Conservation (phyloP, 257 asterid species). For the Paraleonurus japonicus region DNA sequence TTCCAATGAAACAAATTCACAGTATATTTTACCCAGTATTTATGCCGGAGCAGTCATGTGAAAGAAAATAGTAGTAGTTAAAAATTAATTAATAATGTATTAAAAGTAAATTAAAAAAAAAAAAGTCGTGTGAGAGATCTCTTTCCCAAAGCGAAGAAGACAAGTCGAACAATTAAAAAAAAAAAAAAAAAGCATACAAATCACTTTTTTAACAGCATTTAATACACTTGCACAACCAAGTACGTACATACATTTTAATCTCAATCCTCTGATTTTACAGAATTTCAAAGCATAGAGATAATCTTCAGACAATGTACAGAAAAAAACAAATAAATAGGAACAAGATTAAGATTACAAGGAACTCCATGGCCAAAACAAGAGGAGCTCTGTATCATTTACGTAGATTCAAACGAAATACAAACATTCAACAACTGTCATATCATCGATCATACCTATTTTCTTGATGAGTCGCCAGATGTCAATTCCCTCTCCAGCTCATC, state of each 20-base stretch:
- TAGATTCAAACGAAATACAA: constrained; percentile 13
- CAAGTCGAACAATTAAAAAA: not conserved
- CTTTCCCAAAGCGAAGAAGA: not conserved
- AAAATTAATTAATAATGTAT: no score
- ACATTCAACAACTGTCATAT: not conserved
- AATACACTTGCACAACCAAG: constrained; percentile 11
- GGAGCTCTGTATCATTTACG: constrained; percentile 18
- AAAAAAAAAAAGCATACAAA: not conserved
- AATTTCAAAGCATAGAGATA: not conserved
- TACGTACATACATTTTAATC: not conserved
- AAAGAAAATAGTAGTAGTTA: no score
- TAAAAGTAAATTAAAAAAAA: no score
- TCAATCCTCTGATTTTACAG: constrained; percentile 7
- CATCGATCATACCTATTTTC: constrained; percentile 32
- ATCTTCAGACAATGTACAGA: constrained; percentile 21
- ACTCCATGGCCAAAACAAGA: constrained; percentile 21
- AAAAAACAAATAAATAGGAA: constrained; percentile 4
- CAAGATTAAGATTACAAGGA: constrained; percentile 13
- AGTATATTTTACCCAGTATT: no score
- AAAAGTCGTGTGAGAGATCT: no score
- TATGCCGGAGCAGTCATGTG: no score
- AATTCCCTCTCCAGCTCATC: constrained; percentile 92
- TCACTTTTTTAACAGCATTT: not conserved
- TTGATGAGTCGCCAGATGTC: constrained; percentile 46
- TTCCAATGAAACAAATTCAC: no score